A percentile compares a stretch with the other conserved stretches of the same genome.
phyloP scores from a whole-genome alignment of 192 early-diverging fungal species.

The Jimgerdemannia flammicorona region DNA sequence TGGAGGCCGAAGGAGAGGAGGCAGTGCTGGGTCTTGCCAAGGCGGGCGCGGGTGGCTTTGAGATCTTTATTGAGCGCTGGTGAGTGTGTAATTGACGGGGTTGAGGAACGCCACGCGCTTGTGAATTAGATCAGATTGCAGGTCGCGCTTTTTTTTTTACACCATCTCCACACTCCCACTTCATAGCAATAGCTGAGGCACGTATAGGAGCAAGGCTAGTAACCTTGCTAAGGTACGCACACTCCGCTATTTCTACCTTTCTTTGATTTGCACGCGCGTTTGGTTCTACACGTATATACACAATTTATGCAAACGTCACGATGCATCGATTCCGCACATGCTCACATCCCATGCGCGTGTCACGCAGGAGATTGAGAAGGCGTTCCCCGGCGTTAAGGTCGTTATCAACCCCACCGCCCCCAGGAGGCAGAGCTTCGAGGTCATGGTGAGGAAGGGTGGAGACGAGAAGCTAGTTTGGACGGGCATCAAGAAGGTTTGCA shows the following conservation, averaged over 20 bases:
- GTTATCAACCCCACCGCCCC: background rate
- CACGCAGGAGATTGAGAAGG: background rate
- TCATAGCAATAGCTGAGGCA: constrained; percentile 3
- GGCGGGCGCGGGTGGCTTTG: background rate
- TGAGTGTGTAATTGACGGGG: background rate
- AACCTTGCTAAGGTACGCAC: background rate
- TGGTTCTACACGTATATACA: background rate
- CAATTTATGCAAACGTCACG: background rate
- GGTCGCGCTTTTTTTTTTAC: background rate
- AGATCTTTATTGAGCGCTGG: background rate
- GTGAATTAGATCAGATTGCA: background rate
- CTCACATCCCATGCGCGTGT: background rate
- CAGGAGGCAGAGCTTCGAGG: constrained; percentile 1
- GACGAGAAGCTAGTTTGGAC: constrained; percentile 2
- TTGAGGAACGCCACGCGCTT: background rate
- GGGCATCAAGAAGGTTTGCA: constrained; percentile 1
- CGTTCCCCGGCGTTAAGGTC: background rate
- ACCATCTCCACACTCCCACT: background rate
- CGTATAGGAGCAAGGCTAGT: background rate
- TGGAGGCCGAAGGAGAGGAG: background rate
- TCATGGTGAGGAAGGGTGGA: background rate
- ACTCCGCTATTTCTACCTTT: background rate
- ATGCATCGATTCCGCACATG: too few relatives aligned
- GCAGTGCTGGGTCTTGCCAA: background rate
- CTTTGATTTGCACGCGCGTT: background rate